phyloP scores from a whole-genome alignment of 306 rosid genomes.

The Malus fusca region DNA sequence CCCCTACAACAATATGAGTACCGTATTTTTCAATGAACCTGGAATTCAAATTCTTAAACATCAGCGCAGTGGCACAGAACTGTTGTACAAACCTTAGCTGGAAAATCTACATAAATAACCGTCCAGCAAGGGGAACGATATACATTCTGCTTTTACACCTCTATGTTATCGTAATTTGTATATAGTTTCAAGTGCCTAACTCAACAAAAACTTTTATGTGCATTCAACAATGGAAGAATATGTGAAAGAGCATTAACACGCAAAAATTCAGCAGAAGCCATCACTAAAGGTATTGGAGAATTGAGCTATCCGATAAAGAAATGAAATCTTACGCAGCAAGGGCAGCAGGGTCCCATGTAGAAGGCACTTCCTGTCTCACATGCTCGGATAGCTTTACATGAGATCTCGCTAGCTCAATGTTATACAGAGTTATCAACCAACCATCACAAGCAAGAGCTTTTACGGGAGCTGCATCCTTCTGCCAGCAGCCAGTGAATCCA shows the following conservation, averaged over 20 bases:
- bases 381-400: slow-evolving; percentile 46
- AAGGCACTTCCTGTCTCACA: slow-evolving; percentile 63
- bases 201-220: background rate
- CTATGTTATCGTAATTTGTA: background rate
- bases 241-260: no score
- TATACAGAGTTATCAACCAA: slow-evolving; percentile 63
- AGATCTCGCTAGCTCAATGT: slow-evolving; percentile 55
- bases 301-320: background rate
- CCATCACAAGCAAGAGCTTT: slow-evolving; percentile 72
- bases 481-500: slow-evolving; percentile 61
- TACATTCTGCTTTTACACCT: background rate
- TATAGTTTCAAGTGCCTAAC: background rate
- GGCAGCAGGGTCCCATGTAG: slow-evolving; percentile 76
- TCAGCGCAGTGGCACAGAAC: background rate
- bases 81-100: background rate
- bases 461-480: slow-evolving; percentile 60
- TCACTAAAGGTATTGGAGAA: no score
- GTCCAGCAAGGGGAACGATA: background rate
- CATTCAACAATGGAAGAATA: background rate
- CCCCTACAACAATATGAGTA: slow-evolving; percentile 82
- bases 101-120: no score
- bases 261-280: background rate
- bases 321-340: slow-evolving; percentile 61
- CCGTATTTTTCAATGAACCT: slow-evolving; percentile 93
- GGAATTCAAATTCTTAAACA: slow-evolving; percentile 18